Conservation (phyloP, 441 rosid species). For the Pelargonium citronellum region DNA sequence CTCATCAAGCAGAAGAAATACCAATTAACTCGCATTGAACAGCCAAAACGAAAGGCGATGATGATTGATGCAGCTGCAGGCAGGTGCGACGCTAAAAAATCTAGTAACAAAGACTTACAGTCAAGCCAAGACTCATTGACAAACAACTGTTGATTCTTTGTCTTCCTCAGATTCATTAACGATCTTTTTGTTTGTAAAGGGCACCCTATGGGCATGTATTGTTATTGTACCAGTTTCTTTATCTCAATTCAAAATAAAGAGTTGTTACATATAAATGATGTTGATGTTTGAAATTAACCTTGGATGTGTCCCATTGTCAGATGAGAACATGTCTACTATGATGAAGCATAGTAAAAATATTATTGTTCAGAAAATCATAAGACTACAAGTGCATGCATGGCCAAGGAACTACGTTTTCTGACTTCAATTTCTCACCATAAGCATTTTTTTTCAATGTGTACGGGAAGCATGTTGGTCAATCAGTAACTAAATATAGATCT, state of each 20-base stretch:
- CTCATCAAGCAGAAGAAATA: slow-evolving; percentile 21
- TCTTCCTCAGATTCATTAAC: not conserved
- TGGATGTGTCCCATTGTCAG: not conserved
- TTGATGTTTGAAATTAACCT: not conserved
- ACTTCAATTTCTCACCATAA: not conserved
- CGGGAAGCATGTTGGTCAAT: not conserved
- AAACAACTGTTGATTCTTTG: not conserved
- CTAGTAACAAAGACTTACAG: not conserved
- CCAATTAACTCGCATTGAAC: not conserved
- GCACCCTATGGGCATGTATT: too few species aligned
- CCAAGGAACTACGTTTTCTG: not conserved
- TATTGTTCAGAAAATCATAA: not conserved
- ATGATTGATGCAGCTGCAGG: slow-evolving; percentile 7
- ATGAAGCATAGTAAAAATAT: not conserved
- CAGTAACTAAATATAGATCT: not conserved
- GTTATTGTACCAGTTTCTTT: not conserved
- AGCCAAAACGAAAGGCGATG: not conserved
- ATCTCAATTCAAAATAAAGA: not conserved
- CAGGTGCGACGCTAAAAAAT: slow-evolving; percentile 16
- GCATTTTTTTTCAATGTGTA: too few species aligned
- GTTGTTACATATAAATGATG: not conserved
- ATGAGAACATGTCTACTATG: not conserved
- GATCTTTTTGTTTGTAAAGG: not conserved
- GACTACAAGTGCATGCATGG: not conserved
- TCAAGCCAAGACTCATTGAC: not conserved